Percentiles rank a stretch among this genome's conserved stretches.
These are phyloP conservation scores for Phlegmacium glaucopus DNA, from an alignment of 768 basidiomycete species.

Conservation along the genomic window DNA sequence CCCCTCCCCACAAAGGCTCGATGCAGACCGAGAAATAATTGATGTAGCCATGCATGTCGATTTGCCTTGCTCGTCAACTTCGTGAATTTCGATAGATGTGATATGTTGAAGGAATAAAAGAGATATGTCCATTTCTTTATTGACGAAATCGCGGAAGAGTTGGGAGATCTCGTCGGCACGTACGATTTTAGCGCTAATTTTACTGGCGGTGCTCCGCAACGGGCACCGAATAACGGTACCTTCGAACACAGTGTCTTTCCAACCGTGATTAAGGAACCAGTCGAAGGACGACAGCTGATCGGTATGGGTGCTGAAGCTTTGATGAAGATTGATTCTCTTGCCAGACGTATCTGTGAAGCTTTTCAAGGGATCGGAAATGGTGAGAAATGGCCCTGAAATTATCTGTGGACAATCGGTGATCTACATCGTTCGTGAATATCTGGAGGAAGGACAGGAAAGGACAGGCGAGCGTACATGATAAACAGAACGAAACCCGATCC, in stretches of 20 bases:
- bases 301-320: conserved; percentile 15
- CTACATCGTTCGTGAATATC: conserved; percentile 19
- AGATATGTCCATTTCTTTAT: conserved; percentile 35
- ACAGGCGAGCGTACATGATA: conserved; percentile 40
- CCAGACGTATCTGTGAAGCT: conserved; percentile 28
- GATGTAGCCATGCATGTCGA: conserved; percentile 13
- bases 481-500: conserved; percentile 47
- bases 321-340: conserved; percentile 23
- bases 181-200: conserved; percentile 33
- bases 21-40: conserved; percentile 11
- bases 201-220: conserved; percentile 30
- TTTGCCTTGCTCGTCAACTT: conserved; percentile 28
- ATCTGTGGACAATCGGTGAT: conserved; percentile 49
- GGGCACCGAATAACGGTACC: conserved; percentile 49
- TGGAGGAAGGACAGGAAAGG: neutral
- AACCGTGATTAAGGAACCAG: conserved; percentile 19
- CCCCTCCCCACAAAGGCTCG: neutral
- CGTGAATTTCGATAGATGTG: conserved; percentile 34
- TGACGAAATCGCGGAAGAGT: conserved; percentile 39
- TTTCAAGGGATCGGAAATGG: conserved; percentile 41
- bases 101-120: conserved; percentile 42
- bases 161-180: conserved; percentile 27
- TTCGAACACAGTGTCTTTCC: conserved; percentile 18
- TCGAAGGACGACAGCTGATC: conserved; percentile 33
- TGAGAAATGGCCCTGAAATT: conserved; percentile 36